phyloP scores from a whole-genome alignment of 1,139 yeast species.

The Schwanniomyces etchellsii region DNA sequence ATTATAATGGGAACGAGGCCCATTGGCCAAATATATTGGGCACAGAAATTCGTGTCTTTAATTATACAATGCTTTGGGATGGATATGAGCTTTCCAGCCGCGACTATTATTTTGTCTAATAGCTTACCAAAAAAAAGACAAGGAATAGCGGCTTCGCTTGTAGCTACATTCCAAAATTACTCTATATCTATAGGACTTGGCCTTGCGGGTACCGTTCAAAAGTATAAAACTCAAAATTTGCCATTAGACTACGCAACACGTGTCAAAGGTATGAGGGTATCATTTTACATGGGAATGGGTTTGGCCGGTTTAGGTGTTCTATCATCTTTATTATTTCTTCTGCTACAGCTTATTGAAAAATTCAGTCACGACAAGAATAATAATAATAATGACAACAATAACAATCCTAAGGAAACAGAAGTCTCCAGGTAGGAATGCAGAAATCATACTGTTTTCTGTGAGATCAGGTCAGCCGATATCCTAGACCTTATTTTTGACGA shows the following conservation, averaged over 20 bases:
- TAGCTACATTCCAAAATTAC: constrained; percentile 57
- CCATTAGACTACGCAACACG: constrained; percentile 18
- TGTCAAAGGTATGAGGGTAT: constrained; percentile 35
- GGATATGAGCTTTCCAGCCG: constrained; percentile 66
- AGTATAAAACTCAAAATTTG: constrained; percentile 29
- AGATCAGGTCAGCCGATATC: no score
- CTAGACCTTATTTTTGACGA: no score
- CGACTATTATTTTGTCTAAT: constrained; percentile 44
- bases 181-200: constrained; percentile 62
- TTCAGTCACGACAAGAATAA: no score
- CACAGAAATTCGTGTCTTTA: constrained; percentile 43
- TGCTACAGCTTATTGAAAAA: no score
- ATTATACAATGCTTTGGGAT: constrained; percentile 52
- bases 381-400: no score
- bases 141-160: constrained; percentile 62
- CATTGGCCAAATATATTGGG: constrained; percentile 46
- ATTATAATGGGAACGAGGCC: constrained; percentile 42
- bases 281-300: constrained; percentile 48
- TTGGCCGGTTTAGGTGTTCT: constrained; percentile 42
- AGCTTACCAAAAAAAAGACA: constrained; percentile 51
- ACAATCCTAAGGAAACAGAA: no score
- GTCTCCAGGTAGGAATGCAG: no score
- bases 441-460: no score
- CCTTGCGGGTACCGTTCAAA: constrained; percentile 57
- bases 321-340: constrained; percentile 12